Conservation (phyloP, 148 eudicot genomes). For the Chenopodium berlandieri region DNA sequence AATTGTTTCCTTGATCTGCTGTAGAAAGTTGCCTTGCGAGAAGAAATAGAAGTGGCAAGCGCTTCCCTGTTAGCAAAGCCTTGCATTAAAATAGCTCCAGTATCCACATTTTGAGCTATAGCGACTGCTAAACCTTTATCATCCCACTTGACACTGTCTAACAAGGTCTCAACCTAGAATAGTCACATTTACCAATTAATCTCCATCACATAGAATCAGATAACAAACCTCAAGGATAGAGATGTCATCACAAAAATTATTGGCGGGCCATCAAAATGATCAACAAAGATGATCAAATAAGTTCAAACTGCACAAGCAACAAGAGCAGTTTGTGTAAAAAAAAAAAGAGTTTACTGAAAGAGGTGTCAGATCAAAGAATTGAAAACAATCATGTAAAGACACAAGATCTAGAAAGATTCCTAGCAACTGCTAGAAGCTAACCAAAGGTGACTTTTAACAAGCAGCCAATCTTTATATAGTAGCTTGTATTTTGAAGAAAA, state of each 20-base stretch:
- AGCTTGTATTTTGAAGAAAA: background rate
- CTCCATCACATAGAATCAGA: background rate
- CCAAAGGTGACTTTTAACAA: background rate
- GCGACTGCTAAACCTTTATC: slow-evolving; percentile 99
- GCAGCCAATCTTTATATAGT: background rate
- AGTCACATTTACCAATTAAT: slow-evolving; percentile 30
- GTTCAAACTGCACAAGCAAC: background rate
- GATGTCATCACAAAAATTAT: background rate
- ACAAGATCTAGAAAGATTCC: background rate
- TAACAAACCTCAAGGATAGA: background rate
- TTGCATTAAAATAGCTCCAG: slow-evolving; percentile 97
- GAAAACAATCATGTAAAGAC: background rate
- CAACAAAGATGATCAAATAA: background rate
- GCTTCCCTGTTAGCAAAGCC: slow-evolving; percentile 92
- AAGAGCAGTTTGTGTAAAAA: background rate
- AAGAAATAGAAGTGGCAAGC: slow-evolving; percentile 66
- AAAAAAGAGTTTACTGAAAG: background rate
- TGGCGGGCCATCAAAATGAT: background rate
- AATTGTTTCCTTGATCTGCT: slow-evolving; percentile 82
- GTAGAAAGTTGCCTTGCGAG: slow-evolving; percentile 89
- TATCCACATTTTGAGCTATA: slow-evolving; percentile 94
- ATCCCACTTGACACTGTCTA: slow-evolving; percentile 96
- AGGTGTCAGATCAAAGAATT: background rate
- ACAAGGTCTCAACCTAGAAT: slow-evolving; percentile 71
- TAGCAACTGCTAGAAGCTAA: background rate